Evolutionary conservation across 306 rosid genomes (phyloP).

Genomic region (Castanea crenata): DNA sequence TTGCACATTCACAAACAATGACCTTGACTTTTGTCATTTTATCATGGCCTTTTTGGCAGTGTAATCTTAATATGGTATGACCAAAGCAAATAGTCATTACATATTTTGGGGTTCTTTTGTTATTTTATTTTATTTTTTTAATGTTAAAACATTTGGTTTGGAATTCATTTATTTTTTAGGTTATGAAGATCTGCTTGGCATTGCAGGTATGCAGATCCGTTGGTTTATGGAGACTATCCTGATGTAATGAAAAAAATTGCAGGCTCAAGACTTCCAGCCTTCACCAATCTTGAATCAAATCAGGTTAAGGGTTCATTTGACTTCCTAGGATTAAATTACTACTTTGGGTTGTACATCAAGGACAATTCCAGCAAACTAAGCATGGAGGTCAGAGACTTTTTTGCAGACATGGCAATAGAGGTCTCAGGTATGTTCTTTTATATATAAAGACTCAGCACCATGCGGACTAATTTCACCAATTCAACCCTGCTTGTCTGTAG

Average conservation of each 20-base stretch:
- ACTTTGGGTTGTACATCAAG: constrained; percentile 10
- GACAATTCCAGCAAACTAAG: constrained; percentile 34
- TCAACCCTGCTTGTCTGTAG: not conserved
- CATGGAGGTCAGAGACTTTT: constrained; percentile 33
- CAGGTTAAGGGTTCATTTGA: constrained; percentile 59
- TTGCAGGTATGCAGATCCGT: constrained; percentile 62
- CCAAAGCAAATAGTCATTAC: not conserved
- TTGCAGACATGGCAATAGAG: constrained; percentile 28
- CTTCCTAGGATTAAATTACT: constrained; percentile 56
- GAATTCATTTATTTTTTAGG: not conserved
- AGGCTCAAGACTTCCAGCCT: constrained; percentile 54
- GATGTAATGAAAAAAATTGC: constrained; percentile 46
- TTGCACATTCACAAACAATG: constrained; percentile 1
- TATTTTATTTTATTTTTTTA: not conserved
- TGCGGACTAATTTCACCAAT: not conserved
- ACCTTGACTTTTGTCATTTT: not conserved
- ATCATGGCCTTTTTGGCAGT: not conserved
- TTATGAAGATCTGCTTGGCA: not conserved
- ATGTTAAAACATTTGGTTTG: not conserved
- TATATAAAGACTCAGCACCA: not conserved
- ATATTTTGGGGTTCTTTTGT: not conserved
- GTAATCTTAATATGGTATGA: not conserved
- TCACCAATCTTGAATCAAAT: constrained; percentile 45
- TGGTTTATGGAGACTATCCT: constrained; percentile 67
- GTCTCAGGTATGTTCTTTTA: constrained; percentile 11